phyloP scores from a whole-genome alignment of 2,329 filamentous ascomycete species.

The Mycocentrospora acerina region DNA sequence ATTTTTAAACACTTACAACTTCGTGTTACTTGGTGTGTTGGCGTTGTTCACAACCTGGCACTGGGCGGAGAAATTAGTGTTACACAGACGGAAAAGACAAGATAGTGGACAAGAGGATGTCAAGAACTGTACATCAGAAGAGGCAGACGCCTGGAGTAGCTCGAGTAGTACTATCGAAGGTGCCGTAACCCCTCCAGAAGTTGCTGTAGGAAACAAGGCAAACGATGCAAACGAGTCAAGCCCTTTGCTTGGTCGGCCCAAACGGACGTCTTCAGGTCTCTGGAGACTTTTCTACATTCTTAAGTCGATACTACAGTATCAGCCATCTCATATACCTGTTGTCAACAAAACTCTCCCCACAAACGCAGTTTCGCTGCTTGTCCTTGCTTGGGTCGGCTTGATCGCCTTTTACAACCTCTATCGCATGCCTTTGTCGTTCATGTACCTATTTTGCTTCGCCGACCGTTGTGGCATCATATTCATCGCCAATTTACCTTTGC shows the following conservation, averaged over 20 bases:
- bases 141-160: constrained; percentile 35
- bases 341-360: constrained; percentile 59
- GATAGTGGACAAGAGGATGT: not conserved
- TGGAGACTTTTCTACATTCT: constrained; percentile 25
- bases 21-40: constrained; percentile 41
- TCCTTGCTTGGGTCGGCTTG: constrained; percentile 54
- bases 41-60: constrained; percentile 41
- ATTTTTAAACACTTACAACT: constrained; percentile 45
- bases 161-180: constrained; percentile 44
- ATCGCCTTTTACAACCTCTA: constrained; percentile 63
- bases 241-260: constrained; percentile 31
- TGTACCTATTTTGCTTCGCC: constrained; percentile 59
- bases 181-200: constrained; percentile 35
- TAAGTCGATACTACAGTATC: constrained; percentile 52
- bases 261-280: constrained; percentile 3
- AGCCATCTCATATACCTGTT: constrained; percentile 59
- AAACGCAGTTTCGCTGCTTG: constrained; percentile 57
- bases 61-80: constrained; percentile 33
- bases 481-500: constrained; percentile 52
- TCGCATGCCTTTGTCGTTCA: constrained; percentile 49
- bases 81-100: constrained; percentile 16
- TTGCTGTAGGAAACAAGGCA: constrained; percentile 12
- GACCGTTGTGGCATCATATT: constrained; percentile 60
- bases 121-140: not conserved
- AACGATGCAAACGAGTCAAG: constrained; percentile 30